These are phyloP conservation scores for Paecilomyces variotii DNA, from an alignment of 2,329 filamentous ascomycete genomes.

Conservation along the genomic window DNA sequence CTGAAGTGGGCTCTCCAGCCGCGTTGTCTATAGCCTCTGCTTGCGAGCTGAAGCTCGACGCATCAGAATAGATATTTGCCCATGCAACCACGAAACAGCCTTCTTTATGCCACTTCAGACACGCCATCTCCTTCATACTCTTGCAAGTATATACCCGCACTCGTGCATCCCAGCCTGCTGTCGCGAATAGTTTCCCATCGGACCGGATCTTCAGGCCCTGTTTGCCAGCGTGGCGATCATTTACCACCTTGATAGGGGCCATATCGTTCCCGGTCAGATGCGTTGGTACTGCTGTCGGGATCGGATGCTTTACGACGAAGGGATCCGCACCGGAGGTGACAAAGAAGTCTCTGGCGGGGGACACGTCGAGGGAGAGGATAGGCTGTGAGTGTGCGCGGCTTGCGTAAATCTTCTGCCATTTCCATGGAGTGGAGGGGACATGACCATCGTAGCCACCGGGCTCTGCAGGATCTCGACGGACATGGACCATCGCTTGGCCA, in stretches of 20 bases:
- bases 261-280: slow-evolving; percentile 8
- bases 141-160: slow-evolving; percentile 73
- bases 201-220: slow-evolving; percentile 69
- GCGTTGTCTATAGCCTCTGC: background rate
- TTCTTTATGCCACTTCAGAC: slow-evolving; percentile 88
- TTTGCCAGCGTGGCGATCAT: slow-evolving; percentile 86
- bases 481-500: slow-evolving; percentile 62
- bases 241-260: slow-evolving; percentile 51
- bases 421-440: slow-evolving; percentile 20
- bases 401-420: slow-evolving; percentile 53
- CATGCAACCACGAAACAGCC: slow-evolving; percentile 80
- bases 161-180: slow-evolving; percentile 83
- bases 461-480: slow-evolving; percentile 37
- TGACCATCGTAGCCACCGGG: slow-evolving; percentile 19
- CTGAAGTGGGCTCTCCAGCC: background rate
- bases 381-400: slow-evolving; percentile 68
- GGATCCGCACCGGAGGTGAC: slow-evolving; percentile 79
- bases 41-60: slow-evolving; percentile 2
- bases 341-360: slow-evolving; percentile 48
- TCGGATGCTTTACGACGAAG: slow-evolving; percentile 65
- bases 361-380: slow-evolving; percentile 63
- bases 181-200: slow-evolving; percentile 77
- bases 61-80: slow-evolving; percentile 38
- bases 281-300: slow-evolving; percentile 37
- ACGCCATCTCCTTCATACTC: slow-evolving; percentile 77